A percentile compares a stretch with the other conserved stretches of the same genome.
Conservation (phyloP, 2,329 filamentous ascomycete genomes). For the Chalaropsis ovoidea region DNA sequence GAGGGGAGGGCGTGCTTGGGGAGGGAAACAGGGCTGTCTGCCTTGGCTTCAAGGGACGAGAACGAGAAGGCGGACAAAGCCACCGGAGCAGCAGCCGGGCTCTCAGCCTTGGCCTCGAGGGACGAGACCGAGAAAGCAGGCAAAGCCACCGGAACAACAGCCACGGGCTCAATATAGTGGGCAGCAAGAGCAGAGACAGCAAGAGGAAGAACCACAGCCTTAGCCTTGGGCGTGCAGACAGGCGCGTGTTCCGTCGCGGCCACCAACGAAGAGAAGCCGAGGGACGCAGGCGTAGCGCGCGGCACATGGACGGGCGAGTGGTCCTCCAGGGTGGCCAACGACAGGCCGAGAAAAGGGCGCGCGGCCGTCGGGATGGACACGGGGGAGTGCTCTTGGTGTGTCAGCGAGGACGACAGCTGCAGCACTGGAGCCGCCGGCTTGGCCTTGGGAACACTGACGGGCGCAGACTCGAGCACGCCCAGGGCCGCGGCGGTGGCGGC, state of each 20-base stretch:
- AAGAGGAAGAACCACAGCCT: not conserved
- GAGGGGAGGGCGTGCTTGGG: not conserved
- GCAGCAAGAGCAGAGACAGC: constrained; percentile 27
- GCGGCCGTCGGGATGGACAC: constrained; percentile 30
- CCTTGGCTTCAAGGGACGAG: not conserved
- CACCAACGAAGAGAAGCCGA: constrained; percentile 30
- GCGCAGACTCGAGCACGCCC: constrained; percentile 30
- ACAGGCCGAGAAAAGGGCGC: constrained; percentile 31
- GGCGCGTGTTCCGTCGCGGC: not conserved
- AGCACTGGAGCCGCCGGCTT: constrained; percentile 27
- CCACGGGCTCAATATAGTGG: constrained; percentile 31
- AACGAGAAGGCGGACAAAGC: not conserved
- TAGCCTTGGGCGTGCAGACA: not conserved
- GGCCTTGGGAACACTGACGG: constrained; percentile 31
- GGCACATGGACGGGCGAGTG: constrained; percentile 30
- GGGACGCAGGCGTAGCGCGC: constrained; percentile 28
- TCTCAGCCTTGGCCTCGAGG: constrained; percentile 23
- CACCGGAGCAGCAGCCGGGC: constrained; percentile 26
- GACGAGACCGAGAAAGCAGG: not conserved
- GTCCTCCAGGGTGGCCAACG: constrained; percentile 18
- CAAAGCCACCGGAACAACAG: constrained; percentile 22
- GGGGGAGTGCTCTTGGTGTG: constrained; percentile 19
- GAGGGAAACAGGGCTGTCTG: not conserved
- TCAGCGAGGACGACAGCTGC: constrained; percentile 20
- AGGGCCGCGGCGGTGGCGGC: constrained; percentile 31